A percentile compares a stretch with the other conserved stretches of the same genome.
These are phyloP conservation scores for Xylaria grammica DNA, from an alignment of 495 filamentous ascomycete species.

Conservation along the genomic window DNA sequence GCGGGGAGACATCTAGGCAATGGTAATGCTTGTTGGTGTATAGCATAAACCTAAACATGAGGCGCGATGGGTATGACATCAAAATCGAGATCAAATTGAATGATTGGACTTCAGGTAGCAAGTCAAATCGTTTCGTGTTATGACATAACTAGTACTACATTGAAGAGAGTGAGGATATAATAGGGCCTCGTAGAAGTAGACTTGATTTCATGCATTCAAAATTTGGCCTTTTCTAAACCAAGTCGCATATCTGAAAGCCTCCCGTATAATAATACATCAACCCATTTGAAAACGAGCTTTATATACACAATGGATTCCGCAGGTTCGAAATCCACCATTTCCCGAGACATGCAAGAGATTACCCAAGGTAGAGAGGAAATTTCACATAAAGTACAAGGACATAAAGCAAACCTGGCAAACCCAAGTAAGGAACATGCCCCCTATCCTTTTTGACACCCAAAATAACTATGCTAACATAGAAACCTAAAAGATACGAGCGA, in stretches of 20 bases:
- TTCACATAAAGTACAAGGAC: constrained; percentile 35
- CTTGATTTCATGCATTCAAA: too few relatives aligned
- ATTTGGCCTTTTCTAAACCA: background rate
- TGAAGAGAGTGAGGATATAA: background rate
- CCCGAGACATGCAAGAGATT: constrained; percentile 48
- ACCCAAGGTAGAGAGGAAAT: constrained; percentile 41
- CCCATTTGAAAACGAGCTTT: background rate
- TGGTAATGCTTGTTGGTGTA: background rate
- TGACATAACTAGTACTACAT: background rate
- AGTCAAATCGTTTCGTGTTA: background rate
- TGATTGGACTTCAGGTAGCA: background rate
- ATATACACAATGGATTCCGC: constrained; percentile 34
- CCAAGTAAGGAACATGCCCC: constrained; percentile 24
- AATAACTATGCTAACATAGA: background rate
- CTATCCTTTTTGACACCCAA: background rate
- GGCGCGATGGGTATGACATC: constrained; percentile 20
- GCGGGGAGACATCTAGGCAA: too few relatives aligned
- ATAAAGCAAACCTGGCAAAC: constrained; percentile 37
- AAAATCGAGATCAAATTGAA: constrained; percentile 13
- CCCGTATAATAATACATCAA: too few relatives aligned
- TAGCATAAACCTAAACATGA: background rate
- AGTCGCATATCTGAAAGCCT: too few relatives aligned
- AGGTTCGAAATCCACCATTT: constrained; percentile 44
- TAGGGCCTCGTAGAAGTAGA: background rate
- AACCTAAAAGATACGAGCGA: constrained; percentile 34